Evolutionary conservation across 768 basidiomycete genomes (phyloP).

Genomic region (Strobilomyces confusus): DNA sequence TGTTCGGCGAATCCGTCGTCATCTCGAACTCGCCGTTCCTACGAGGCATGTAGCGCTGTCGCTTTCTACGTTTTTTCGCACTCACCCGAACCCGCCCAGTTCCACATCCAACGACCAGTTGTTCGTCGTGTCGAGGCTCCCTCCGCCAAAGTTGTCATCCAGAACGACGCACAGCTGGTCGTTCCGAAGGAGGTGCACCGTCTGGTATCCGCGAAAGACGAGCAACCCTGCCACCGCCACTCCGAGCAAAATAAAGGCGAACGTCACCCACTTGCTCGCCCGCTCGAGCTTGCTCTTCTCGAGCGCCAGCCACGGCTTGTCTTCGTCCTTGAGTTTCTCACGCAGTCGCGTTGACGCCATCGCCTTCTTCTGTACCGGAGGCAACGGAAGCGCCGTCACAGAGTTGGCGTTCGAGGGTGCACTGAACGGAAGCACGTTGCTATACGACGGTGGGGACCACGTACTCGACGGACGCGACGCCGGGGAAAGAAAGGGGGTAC

Average conservation of each 20-base stretch:
- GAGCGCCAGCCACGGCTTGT: slow-evolving; percentile 46
- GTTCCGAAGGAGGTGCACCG: slow-evolving; percentile 35
- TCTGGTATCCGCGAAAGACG: slow-evolving; percentile 42
- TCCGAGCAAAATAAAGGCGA: slow-evolving; percentile 40
- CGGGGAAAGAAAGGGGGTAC: slow-evolving; percentile 66
- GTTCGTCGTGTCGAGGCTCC: slow-evolving; percentile 38
- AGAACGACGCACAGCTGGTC: slow-evolving; percentile 42
- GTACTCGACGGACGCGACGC: slow-evolving; percentile 59
- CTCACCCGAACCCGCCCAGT: slow-evolving; percentile 50
- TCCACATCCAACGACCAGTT: slow-evolving; percentile 49
- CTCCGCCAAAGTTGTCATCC: slow-evolving; percentile 43
- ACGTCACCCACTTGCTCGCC: slow-evolving; percentile 48
- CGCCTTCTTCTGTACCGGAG: slow-evolving; percentile 35
- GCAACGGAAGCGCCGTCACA: slow-evolving; percentile 35
- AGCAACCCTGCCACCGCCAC: slow-evolving; percentile 38
- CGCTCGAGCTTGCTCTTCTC: slow-evolving; percentile 27
- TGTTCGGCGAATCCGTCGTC: slow-evolving; percentile 39
- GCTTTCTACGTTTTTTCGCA: not conserved
- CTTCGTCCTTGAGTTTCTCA: slow-evolving; percentile 44
- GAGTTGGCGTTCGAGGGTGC: slow-evolving; percentile 29
- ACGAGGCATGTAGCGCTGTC: slow-evolving; percentile 7
- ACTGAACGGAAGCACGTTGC: slow-evolving; percentile 22
- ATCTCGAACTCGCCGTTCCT: slow-evolving; percentile 55
- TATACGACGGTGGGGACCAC: slow-evolving; percentile 56
- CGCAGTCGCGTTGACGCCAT: slow-evolving; percentile 47